Evolutionary conservation across 2,329 filamentous ascomycete species (phyloP), one percentile per base, ranked within the genome.

Genomic region (Mycosphaerella sp.): DNA sequence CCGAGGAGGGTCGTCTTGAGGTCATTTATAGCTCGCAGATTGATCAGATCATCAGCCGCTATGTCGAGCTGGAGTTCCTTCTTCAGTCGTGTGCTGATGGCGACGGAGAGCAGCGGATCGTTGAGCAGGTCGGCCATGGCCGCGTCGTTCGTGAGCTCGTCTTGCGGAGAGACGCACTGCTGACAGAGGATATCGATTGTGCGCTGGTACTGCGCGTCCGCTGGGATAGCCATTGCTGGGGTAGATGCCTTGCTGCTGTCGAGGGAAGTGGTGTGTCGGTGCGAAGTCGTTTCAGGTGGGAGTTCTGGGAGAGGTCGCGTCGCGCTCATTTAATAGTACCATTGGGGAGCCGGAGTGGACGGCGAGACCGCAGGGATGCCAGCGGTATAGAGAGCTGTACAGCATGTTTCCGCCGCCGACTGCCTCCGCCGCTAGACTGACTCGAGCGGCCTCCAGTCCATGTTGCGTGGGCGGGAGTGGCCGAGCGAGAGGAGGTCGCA

Each of bases 51-150:
- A 16, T 49, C 45, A 7, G 45, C 45, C 6, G 36, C 27, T 3
- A 49, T 17, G 14, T 49, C 45, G 16, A 49, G 39, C 10, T 49
- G 45, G 17, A 49, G 30, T 34, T 49, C 39, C 25, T 34, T 42
- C 37, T 49, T 49, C 25, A 49, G 30, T 25, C 45, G 37, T 14
- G 28, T 30, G 39, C 45, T 49, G 30, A 49, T 49, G 2, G 45
- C 45, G 6, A 49, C 28, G 8, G 45, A 49, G 9, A 49, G 45
- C 7, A 49, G 27, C 13, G 45, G 45, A 36, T 49, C 45, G 10
- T 28, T 49, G n/a, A 49, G 45, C 37, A 49, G 28, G 30, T 49
- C 45, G 8, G 39, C 45, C 45, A 49, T 49, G n/a, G 45, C 45
- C 30, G 30, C 41, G 21, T 49, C 45, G 13, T 49, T 34, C 1